Conservation (phyloP, 148 eudicot genomes). For the Gaultheria prostrata region DNA sequence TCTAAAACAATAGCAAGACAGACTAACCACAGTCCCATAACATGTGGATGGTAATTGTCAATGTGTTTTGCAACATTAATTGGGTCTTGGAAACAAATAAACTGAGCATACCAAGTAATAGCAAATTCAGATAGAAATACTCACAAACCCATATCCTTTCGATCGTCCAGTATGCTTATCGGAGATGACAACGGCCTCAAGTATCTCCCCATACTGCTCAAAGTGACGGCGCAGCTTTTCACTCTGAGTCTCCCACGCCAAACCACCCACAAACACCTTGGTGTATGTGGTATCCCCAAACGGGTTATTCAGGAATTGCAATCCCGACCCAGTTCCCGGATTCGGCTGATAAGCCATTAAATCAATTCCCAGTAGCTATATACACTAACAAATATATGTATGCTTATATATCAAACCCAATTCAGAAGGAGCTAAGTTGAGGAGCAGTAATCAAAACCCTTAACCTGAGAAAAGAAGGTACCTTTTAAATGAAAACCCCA, state of each 20-base stretch:
- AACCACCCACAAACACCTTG: slow-evolving; percentile 33
- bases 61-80: background rate
- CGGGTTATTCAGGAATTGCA: slow-evolving; percentile 17
- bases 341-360: slow-evolving; percentile 19
- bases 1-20: background rate
- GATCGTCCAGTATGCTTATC: slow-evolving; percentile 36
- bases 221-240: slow-evolving; percentile 24
- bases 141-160: slow-evolving; percentile 38
- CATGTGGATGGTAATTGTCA: background rate
- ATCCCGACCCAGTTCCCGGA: slow-evolving; percentile 14
- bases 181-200: slow-evolving; percentile 34
- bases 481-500: background rate
- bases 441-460: background rate
- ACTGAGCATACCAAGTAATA: background rate
- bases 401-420: background rate
- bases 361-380: slow-evolving; percentile 9
- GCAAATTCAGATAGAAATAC: slow-evolving; percentile 7
- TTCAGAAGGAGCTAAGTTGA: background rate
- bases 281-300: slow-evolving; percentile 30
- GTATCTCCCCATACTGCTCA: slow-evolving; percentile 29
- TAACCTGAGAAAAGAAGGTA: background rate
- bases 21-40: background rate
- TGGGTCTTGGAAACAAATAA: background rate
- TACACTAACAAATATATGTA: background rate
- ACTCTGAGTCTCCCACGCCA: slow-evolving; percentile 34